These are phyloP conservation scores for Sporisorium reilianum DNA, from an alignment of 1,284 basidiomycete species.

Conservation along the genomic window DNA sequence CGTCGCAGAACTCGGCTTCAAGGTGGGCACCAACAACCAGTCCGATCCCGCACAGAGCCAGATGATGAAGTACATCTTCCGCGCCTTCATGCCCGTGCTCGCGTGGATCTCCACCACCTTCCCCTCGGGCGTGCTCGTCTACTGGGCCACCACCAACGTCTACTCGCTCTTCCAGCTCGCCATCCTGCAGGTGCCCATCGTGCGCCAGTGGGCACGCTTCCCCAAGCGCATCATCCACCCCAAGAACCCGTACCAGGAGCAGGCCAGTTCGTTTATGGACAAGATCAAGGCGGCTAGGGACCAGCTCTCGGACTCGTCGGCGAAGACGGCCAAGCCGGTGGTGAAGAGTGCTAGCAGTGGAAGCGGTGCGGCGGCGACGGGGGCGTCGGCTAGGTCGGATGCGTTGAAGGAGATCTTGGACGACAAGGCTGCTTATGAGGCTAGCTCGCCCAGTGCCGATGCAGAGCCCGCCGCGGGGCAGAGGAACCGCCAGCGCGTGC, in stretches of 20 bases:
- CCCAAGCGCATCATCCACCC: slow-evolving; percentile 53
- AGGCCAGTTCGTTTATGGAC: slow-evolving; percentile 45
- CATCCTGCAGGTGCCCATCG: slow-evolving; percentile 46
- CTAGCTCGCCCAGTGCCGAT: neutral
- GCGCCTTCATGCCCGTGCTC: slow-evolving; percentile 75
- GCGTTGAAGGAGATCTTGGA: slow-evolving; percentile 49
- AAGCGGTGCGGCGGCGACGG: neutral
- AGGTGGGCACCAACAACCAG: slow-evolving; percentile 72
- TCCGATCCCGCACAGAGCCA: slow-evolving; percentile 71
- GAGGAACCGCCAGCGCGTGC: slow-evolving; percentile 29
- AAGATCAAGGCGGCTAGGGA: slow-evolving; percentile 29
- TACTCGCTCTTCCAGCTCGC: slow-evolving; percentile 73
- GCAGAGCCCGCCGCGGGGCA: slow-evolving; percentile 9
- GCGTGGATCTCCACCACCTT: slow-evolving; percentile 75
- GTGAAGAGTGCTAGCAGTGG: neutral
- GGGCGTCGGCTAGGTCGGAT: slow-evolving; percentile 19
- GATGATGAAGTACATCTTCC: slow-evolving; percentile 81
- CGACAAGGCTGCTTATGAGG: slow-evolving; percentile 36
- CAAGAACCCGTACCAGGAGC: slow-evolving; percentile 42
- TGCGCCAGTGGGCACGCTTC: slow-evolving; percentile 46
- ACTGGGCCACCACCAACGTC: slow-evolving; percentile 74
- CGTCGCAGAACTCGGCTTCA: slow-evolving; percentile 76
- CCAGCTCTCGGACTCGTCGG: slow-evolving; percentile 16
- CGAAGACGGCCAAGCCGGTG: slow-evolving; percentile 13
- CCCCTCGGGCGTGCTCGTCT: slow-evolving; percentile 76